Conservation (phyloP, 139 green algal species). For the Tetraselmis striata region DNA sequence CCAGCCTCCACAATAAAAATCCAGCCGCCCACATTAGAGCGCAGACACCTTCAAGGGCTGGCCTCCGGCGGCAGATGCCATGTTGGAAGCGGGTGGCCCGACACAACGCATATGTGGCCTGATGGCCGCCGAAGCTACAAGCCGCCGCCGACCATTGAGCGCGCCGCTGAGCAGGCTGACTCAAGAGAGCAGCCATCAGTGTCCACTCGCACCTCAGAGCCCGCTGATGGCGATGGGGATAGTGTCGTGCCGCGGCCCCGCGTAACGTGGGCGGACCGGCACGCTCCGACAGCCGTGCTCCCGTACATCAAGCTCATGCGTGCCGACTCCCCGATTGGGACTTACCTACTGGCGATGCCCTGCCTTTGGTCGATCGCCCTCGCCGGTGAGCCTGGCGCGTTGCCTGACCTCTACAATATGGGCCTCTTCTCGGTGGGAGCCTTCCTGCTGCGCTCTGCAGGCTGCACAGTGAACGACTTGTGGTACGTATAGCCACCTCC, state of each 20-base stretch:
- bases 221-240: neutral
- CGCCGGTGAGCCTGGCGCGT: conserved; percentile 56
- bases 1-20: no score
- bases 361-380: conserved; percentile 74
- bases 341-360: neutral
- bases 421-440: conserved; percentile 77
- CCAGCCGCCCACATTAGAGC: no score
- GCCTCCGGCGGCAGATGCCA: no score
- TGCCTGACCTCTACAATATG: conserved; percentile 66
- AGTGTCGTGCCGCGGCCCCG: neutral
- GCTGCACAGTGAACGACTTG: conserved; percentile 97
- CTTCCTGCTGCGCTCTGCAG: conserved; percentile 76
- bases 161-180: neutral
- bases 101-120: neutral
- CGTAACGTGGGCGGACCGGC: neutral
- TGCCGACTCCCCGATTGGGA: neutral
- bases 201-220: no score
- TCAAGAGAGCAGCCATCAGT: no score
- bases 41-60: no score
- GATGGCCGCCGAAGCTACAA: neutral
- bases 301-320: neutral
- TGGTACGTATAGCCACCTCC: no score
- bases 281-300: neutral
- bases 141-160: neutral
- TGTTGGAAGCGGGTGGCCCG: no score